phyloP scores from a whole-genome alignment of 139 green algal species.

The Tetradesmus obliquus region DNA sequence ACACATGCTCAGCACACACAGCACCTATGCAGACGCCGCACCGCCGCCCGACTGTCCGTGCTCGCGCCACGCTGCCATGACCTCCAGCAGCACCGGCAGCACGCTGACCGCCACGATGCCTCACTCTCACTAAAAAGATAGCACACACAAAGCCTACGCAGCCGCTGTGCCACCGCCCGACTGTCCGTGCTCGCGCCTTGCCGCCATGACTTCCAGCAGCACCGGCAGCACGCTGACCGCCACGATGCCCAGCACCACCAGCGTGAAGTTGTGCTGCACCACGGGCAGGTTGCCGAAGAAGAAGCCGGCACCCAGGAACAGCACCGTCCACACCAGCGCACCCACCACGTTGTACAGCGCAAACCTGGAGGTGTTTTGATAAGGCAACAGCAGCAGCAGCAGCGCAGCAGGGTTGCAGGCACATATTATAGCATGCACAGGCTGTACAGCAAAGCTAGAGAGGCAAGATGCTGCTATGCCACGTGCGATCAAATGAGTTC shows the following conservation, averaged over 20 bases:
- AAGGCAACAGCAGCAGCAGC: not conserved
- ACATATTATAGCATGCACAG: not conserved
- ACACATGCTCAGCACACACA: no score
- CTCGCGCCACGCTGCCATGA: slow-evolving; percentile 57
- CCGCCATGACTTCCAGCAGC: slow-evolving; percentile 74
- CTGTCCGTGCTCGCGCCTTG: slow-evolving; percentile 20
- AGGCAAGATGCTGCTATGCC: not conserved
- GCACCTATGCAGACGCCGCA: no score
- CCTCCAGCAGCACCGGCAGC: slow-evolving; percentile 81
- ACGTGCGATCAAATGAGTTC: no score
- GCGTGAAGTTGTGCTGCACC: slow-evolving; percentile 93
- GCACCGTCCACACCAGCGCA: slow-evolving; percentile 84
- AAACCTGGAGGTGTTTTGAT: slow-evolving; percentile 57
- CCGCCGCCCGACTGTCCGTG: not conserved
- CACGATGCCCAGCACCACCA: slow-evolving; percentile 91
- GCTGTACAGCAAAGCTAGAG: not conserved
- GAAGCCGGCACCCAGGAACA: slow-evolving; percentile 85
- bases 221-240: slow-evolving; percentile 75
- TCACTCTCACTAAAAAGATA: no score
- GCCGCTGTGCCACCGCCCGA: not conserved
- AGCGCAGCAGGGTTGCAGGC: not conserved
- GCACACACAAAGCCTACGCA: no score
- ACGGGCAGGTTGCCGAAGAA: slow-evolving; percentile 93
- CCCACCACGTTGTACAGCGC: slow-evolving; percentile 90
- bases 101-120: slow-evolving; percentile 42